Percentiles rank a stretch among this genome's conserved stretches.
Evolutionary conservation across 805 yeast genomes (phyloP).

Genomic region (Candida arabinofermentans): DNA sequence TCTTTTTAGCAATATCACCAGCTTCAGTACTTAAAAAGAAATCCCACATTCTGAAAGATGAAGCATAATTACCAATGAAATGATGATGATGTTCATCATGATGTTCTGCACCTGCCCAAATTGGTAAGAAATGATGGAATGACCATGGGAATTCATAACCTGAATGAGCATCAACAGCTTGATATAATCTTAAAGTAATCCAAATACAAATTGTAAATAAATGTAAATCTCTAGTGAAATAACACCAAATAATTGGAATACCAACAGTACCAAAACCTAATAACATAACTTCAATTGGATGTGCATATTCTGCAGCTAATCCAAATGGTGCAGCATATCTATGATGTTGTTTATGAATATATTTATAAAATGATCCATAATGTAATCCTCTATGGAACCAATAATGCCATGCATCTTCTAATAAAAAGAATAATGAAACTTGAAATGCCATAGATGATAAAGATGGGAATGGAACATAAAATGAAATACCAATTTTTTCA

Average conservation of each 20-base stretch:
- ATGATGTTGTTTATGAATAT: constrained; percentile 96
- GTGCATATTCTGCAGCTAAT: constrained; percentile 95
- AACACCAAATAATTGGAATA: constrained; percentile 82
- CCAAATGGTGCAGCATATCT: constrained; percentile 98
- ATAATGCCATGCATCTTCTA: constrained; percentile 97
- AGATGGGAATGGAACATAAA: constrained; percentile 82
- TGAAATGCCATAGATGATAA: constrained; percentile 56
- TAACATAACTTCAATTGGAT: constrained; percentile 87
- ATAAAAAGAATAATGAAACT: constrained; percentile 69
- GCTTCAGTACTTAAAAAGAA: constrained; percentile 83
- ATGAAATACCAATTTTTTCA: constrained; percentile 70
- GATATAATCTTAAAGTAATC: constrained; percentile 85
- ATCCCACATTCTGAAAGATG: constrained; percentile 97
- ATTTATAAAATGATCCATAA: constrained; percentile 82
- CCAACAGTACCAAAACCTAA: constrained; percentile 97
- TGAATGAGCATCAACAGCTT: constrained; percentile 96
- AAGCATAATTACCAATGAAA: constrained; percentile 93
- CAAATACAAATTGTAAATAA: constrained; percentile 84
- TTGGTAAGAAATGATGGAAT: constrained; percentile 83
- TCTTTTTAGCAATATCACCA: constrained; percentile 72
- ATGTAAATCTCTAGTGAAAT: constrained; percentile 72
- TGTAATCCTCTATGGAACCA: constrained; percentile 92
- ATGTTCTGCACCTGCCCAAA: constrained; percentile 99
- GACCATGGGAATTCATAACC: constrained; percentile 99
- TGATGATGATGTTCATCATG: constrained; percentile 97